These are phyloP conservation scores for Striga asiatica DNA, from an alignment of 257 asterid species.

Conservation along the genomic window DNA sequence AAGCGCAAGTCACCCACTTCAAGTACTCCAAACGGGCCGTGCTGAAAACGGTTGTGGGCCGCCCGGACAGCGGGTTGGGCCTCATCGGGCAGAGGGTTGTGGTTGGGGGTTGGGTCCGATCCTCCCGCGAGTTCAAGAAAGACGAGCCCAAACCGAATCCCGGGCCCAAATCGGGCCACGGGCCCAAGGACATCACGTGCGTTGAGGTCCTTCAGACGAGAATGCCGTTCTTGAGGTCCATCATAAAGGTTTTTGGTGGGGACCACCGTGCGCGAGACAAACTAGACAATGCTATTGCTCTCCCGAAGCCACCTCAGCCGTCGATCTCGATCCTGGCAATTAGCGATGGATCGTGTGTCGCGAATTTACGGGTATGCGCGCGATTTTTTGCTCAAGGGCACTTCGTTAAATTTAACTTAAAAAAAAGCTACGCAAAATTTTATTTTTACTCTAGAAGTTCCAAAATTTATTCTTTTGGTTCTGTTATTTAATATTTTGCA, in stretches of 20 bases:
- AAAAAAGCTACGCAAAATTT: no score
- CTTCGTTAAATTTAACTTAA: no score
- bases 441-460: no score
- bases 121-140: conserved; percentile 58
- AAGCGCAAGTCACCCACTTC: conserved; percentile 25
- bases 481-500: no score
- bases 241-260: conserved; percentile 48
- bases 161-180: neutral
- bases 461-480: no score
- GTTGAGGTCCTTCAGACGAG: conserved; percentile 48
- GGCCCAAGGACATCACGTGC: conserved; percentile 43
- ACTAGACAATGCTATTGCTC: conserved; percentile 25
- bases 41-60: conserved; percentile 41
- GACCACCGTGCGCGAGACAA: conserved; percentile 42
- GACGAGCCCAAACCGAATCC: conserved; percentile 17
- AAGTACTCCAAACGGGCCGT: conserved; percentile 54
- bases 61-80: conserved; percentile 42
- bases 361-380: conserved; percentile 43
- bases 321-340: conserved; percentile 48
- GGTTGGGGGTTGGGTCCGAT: conserved; percentile 89
- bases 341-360: conserved; percentile 67
- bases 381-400: neutral
- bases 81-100: conserved; percentile 49
- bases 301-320: conserved; percentile 41
- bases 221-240: conserved; percentile 48